These are phyloP conservation scores for Amphibolis antarctica DNA, from an alignment of 106 monocot genomes.

Conservation along the genomic window DNA sequence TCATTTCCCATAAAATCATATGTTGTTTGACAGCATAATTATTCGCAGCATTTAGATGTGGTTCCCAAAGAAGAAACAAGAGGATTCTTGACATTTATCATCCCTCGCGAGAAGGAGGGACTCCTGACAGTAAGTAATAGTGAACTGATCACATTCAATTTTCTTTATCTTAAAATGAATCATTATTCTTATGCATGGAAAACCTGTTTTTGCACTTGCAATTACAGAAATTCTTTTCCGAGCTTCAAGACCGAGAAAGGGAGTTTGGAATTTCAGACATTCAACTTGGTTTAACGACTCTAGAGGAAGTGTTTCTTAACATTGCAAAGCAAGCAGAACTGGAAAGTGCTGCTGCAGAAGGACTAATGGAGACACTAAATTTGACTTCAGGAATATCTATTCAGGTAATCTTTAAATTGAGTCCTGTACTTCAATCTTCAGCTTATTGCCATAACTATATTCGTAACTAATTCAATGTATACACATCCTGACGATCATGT, in stretches of 20 bases:
- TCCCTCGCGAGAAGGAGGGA: slow-evolving; percentile 75
- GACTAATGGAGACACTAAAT: slow-evolving; percentile 42
- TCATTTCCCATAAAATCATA: not conserved
- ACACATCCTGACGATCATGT: not conserved
- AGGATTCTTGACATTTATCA: slow-evolving; percentile 67
- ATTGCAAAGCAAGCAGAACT: slow-evolving; percentile 84
- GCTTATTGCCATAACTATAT: no score
- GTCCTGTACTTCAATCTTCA: no score
- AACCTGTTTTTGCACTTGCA: not conserved
- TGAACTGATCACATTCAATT: not conserved
- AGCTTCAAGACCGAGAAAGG: slow-evolving; percentile 75
- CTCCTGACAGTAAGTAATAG: slow-evolving; percentile 61
- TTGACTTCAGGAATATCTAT: slow-evolving; percentile 63
- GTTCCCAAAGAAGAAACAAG: slow-evolving; percentile 71
- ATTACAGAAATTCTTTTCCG: slow-evolving; percentile 62
- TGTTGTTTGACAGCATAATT: not conserved
- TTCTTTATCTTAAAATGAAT: not conserved
- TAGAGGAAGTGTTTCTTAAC: slow-evolving; percentile 84
- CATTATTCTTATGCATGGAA: not conserved
- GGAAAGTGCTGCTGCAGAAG: slow-evolving; percentile 60
- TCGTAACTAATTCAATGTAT: no score
- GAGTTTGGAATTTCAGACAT: slow-evolving; percentile 90
- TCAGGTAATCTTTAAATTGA: slow-evolving; percentile 30
- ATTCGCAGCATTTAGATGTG: slow-evolving; percentile 48
- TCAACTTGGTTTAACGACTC: slow-evolving; percentile 82